These are phyloP conservation scores for Saccharomyces eubayanus DNA, from an alignment of 805 yeast genomes.

Conservation along the genomic window DNA sequence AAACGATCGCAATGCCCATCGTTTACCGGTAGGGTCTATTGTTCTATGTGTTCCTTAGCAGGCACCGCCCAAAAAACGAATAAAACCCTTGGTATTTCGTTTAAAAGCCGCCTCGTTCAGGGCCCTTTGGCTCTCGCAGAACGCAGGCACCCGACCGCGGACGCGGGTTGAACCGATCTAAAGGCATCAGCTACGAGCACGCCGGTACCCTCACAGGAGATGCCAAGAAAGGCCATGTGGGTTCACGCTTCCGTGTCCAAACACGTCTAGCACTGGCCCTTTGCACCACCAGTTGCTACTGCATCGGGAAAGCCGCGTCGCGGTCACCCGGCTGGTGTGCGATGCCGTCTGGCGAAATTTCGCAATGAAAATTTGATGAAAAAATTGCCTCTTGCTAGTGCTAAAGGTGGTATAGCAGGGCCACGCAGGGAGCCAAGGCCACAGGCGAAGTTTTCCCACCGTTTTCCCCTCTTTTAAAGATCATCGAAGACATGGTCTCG, in stretches of 20 bases:
- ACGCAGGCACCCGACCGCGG: neutral
- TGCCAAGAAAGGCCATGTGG: neutral
- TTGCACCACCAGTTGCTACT: neutral
- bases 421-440: constrained; percentile 1
- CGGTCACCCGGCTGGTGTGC: neutral
- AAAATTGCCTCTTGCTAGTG: neutral
- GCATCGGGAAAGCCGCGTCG: neutral
- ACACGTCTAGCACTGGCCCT: neutral
- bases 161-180: neutral
- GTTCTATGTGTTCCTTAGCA: neutral
- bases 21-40: neutral
- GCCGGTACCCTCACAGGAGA: neutral
- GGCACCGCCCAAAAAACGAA: neutral
- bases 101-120: neutral
- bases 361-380: neutral
- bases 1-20: neutral
- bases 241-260: neutral
- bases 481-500: neutral
- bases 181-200: neutral
- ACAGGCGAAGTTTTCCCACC: constrained; percentile 2
- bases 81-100: neutral
- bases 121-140: neutral
- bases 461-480: neutral
- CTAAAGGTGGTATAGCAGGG: neutral
- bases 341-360: neutral